These are phyloP conservation scores for Fusarium equiseti DNA, from an alignment of 2,329 filamentous ascomycete genomes.

Conservation along the genomic window DNA sequence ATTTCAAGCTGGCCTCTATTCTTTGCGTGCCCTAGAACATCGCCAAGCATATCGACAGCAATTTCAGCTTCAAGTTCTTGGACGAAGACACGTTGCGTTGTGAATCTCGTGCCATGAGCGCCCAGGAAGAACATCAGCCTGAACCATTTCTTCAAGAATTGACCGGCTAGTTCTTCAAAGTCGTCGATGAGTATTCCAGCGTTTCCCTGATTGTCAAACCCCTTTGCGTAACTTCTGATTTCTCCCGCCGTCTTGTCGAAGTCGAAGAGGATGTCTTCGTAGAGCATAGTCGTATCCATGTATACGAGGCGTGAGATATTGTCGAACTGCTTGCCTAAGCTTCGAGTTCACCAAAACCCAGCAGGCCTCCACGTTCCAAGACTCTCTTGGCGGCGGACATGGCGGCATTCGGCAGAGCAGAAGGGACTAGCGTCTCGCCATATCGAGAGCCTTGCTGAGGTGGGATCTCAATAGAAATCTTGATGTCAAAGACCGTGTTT, in stretches of 20 bases:
- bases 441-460: background rate
- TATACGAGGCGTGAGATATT: background rate
- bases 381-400: background rate
- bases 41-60: background rate
- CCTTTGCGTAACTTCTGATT: background rate
- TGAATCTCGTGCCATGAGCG: background rate
- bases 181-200: background rate
- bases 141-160: background rate
- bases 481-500: background rate
- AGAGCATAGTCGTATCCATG: background rate
- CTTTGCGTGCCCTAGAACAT: background rate
- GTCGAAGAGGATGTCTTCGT: background rate
- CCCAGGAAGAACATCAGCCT: background rate
- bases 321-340: background rate
- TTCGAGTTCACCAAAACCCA: background rate
- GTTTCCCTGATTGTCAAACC: background rate
- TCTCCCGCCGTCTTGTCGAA: background rate
- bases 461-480: background rate
- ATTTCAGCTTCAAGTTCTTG: background rate
- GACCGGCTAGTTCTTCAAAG: background rate
- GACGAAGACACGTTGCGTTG: background rate
- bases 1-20: background rate
- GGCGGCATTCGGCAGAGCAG: background rate
- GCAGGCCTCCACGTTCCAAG: background rate
- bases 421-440: background rate